Percentiles rank a stretch among this genome's conserved stretches.
These are phyloP conservation scores for Achlya hypogyna DNA, from an alignment of 352 stramenopile species.

Conservation along the genomic window DNA sequence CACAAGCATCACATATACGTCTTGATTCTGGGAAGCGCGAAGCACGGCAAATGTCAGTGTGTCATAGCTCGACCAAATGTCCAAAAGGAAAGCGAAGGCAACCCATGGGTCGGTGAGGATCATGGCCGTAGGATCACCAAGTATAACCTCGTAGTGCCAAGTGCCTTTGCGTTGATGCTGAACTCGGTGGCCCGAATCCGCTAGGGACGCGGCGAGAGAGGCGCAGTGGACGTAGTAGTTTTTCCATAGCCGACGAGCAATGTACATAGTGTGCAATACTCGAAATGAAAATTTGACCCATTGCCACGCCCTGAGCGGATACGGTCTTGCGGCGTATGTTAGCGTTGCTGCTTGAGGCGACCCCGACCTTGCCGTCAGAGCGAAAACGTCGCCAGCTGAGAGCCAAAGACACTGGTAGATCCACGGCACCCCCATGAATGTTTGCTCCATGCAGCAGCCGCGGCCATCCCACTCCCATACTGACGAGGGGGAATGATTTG, in stretches of 20 bases:
- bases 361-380: background rate
- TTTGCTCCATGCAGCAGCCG: background rate
- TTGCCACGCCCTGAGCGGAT: background rate
- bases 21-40: background rate
- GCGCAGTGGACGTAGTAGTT: background rate
- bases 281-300: background rate
- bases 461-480: background rate
- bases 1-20: background rate
- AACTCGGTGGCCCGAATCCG: background rate
- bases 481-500: background rate
- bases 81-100: background rate
- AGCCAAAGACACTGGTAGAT: slow-evolving; percentile 6
- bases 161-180: background rate
- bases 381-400: background rate
- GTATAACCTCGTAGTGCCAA: background rate
- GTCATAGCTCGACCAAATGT: background rate
- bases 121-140: background rate
- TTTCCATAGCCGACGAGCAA: background rate
- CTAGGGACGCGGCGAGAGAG: background rate
- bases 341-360: background rate
- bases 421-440: background rate
- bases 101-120: background rate
- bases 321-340: background rate
- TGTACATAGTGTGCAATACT: background rate
- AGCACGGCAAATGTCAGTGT: background rate